phyloP scores from a whole-genome alignment of 768 basidiomycete species.

The Kwoniella bestiolae region DNA sequence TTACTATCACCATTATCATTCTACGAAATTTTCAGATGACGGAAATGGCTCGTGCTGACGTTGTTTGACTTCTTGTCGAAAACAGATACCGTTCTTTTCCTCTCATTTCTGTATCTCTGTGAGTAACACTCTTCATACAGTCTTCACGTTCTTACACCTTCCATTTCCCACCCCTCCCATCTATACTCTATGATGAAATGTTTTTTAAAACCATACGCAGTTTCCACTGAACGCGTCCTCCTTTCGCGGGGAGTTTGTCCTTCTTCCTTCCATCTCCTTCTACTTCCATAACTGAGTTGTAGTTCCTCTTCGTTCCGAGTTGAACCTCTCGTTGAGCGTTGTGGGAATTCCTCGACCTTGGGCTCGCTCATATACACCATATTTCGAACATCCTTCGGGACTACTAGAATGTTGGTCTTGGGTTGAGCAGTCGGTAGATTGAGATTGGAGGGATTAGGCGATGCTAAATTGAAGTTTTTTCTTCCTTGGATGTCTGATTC shows the following conservation, averaged over 20 bases:
- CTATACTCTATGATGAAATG: conserved; percentile 51
- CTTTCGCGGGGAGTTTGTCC: conserved; percentile 53
- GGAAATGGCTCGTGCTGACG: conserved; percentile 27
- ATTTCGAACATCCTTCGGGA: conserved; percentile 21
- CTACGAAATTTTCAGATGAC: neutral
- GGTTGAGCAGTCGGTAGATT: conserved; percentile 34
- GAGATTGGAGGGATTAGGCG: conserved; percentile 36
- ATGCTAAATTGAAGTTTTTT: conserved; percentile 56
- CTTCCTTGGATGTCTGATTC: conserved; percentile 59
- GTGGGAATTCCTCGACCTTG: conserved; percentile 35
- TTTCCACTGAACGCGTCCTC: conserved; percentile 59
- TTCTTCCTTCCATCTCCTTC: conserved; percentile 25
- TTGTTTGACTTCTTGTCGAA: neutral
- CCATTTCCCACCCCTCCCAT: conserved; percentile 5
- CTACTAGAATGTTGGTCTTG: conserved; percentile 21
- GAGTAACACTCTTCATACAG: neutral
- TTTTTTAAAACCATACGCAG: conserved; percentile 58
- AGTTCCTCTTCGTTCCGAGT: conserved; percentile 37
- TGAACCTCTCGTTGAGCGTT: conserved; percentile 51
- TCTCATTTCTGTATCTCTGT: conserved; percentile 14
- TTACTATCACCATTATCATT: neutral
- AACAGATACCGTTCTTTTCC: conserved; percentile 7
- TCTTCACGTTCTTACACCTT: neutral
- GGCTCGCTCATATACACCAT: conserved; percentile 5
- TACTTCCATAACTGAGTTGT: conserved; percentile 40